Base-by-base conservation (phyloP, 352 stramenopile species). In the Globisporangium acanthophoron region DNA sequence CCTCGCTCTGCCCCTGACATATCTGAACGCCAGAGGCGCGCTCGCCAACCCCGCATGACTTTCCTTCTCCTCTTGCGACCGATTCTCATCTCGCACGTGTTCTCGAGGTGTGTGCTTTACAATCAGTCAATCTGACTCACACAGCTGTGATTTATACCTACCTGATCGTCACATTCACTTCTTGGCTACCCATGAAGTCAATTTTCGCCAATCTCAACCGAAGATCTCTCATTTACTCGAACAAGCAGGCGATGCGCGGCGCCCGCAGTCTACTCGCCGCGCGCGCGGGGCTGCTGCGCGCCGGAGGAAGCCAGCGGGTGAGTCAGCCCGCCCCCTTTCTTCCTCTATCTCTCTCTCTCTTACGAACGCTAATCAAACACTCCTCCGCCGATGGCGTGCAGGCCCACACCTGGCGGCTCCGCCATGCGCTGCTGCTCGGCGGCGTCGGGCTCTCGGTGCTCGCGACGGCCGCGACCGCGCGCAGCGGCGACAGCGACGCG, bases 391-490 rank as follows among this genome's bases (percentile, higher is more conserved):
- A 12, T 9, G 13, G 16, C 15, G 41, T 1, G 6, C 6, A 47
- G 43, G 3, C n/a, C 18, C 18, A 21, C 43, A 47, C 18, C 18
- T 47, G 43, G 43, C 43, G 43, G 16, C n/a, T 47, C 27, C 76
- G 69, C 41, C 76, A 83, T 5, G 73, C 73, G 51, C 67, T 84
- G 50, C 47, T 86, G 29, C 54, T 85, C 45, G 79, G 74, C 37
- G 66, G 74, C 18, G 52, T 87, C 16, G 74, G 74, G 8, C 59
- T 87, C 31, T 87, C 76, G 21, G 66, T 81, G 31, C 46, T 87
- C 37, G 72, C 68, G 1, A 33, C 33, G 11, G 50, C 49, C 6
- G 40, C 46, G 16, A 16, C 54, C 24, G 45, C 67, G 20, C 43
- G 43, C 43, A 47, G 43, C 43, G 9, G 43, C 6, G 43, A 47